A percentile compares a stretch with the other conserved stretches of the same genome.
Evolutionary conservation across 1,284 basidiomycete genomes (phyloP).

Genomic region (Cryptococcus sp.): DNA sequence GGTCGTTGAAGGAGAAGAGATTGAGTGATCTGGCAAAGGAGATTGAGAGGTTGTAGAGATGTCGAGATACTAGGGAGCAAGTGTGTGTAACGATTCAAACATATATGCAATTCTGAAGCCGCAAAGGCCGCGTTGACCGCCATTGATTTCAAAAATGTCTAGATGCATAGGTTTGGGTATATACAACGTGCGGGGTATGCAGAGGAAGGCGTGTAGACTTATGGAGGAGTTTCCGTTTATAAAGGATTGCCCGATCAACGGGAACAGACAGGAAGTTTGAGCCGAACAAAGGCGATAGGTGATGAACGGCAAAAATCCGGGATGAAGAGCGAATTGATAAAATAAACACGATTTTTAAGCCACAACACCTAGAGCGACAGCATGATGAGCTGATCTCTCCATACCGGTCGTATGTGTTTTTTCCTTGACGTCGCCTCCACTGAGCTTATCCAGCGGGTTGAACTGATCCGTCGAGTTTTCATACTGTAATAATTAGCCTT

Average conservation of each 20-base stretch:
- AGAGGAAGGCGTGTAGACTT: too few species aligned
- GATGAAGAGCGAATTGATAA: not conserved
- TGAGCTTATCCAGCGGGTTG: constrained; percentile 67
- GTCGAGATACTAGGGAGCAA: not conserved
- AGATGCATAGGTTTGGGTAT: too few species aligned
- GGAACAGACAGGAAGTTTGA: too few species aligned
- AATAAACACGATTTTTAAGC: not conserved
- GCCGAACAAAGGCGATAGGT: too few species aligned
- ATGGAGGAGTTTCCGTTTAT: too few species aligned
- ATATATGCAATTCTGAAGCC: not conserved
- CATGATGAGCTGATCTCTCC: constrained; percentile 42
- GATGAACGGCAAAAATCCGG: too few species aligned
- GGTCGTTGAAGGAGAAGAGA: constrained; percentile 42
- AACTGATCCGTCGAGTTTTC: constrained; percentile 81
- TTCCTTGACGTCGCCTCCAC: constrained; percentile 2
- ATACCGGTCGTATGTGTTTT: constrained; percentile 42
- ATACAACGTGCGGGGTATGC: too few species aligned
- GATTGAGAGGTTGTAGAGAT: constrained; percentile 3
- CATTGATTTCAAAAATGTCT: too few species aligned
- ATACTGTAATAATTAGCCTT: constrained; percentile 54
- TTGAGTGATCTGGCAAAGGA: constrained; percentile 43
- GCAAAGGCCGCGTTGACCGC: too few species aligned
- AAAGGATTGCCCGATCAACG: too few species aligned
- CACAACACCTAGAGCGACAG: constrained; percentile 27
- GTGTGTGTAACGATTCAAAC: not conserved